Evolutionary conservation across 2,329 filamentous ascomycete species (phyloP), one percentile per base, ranked within the genome.

Genomic region (Pleurostoma richardsiae): DNA sequence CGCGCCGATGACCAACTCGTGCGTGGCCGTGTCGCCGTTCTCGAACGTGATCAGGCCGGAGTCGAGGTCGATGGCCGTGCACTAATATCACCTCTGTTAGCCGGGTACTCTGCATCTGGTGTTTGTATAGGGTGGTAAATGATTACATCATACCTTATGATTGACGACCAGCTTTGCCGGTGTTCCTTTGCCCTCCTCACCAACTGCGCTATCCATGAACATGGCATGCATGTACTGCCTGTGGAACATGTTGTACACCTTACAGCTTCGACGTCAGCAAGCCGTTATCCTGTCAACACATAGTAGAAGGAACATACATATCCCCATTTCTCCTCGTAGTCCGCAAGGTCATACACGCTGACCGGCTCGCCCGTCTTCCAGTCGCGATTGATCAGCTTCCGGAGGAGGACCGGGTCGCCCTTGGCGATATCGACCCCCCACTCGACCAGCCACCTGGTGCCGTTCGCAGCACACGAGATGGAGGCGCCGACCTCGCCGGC

Each of bases 281-380:
- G 19, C 19, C 19, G 19, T 19, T 19, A 19, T 19, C 19, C 19
- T 19, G 19, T 19, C 19, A 19, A 19, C 19, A 19, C 19, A 19
- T 19, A 19, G 2, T 19, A 19, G 19, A 19, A 19, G 19, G 19
- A 78, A 19, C 19, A 19, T 19, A 19, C 71, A 27, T 79, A 76
- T 10, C 82, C 82, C 82, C 82, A 87, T 45, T 69, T 70, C 64
- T 80, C 59, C 61, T 86, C 76, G 48, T 87, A 87, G 56, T 86
- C 83, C 8, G 67, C 73, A 19, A 88, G 63, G 54, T 79, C 74
- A 54, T 84, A 86, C 1, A 83, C 78, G 53, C 76, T 85, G 28
- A 82, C 73, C 0, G 79, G 76, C 63, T 86, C 78, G 1, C 84
- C 84, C 1, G 82, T 86, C 59, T 78, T 76, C 83, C 83, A 88